Evolutionary conservation across 108 stramenopile genomes (phyloP), one percentile per base, ranked within the genome.

Genomic region (Stephanodiscus minutulus): DNA sequence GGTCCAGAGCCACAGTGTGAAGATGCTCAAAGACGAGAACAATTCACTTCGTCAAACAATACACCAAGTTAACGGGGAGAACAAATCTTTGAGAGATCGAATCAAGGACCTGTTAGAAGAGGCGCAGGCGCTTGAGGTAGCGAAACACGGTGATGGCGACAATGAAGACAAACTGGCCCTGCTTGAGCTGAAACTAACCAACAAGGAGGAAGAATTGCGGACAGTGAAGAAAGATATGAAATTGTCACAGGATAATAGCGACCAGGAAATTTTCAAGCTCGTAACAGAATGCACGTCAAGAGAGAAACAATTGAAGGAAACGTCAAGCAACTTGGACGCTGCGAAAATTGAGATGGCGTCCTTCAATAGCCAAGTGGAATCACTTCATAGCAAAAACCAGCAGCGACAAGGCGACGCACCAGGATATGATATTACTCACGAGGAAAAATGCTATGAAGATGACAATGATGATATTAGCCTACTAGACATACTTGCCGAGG

Each of bases 191-290:
- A 66, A 84, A 77, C 64, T 86, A 11, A n/a, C 70, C 31, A 55
- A 52, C 28, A 76, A 81, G 41, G 77, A 83, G 53, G 33, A 77
- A 33, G 73, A 84, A 24, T 36, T 82, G 6, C 33, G 61, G 44
- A 55, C 66, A 43, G 33, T 61, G 20, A 61, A 35, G 39, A 33
- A 52, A 17, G 83, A 86, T 31, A 70, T 83, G 54, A 50, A 80
- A 20, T 20, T 47, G 29, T 68, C 64, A 22, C 46, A 83, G 48
- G 55, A 66, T 46, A 55, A 58, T 39, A 88, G 76, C 56, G 74
- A 86, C 7, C 39, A 73, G 22, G 68, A 83, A 17, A 61, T 86
- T 21, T 21, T 60, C 10, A 61, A 74, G 49, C 73, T 87, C 18
- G 54, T 69, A 24, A 44, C 72, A 18, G 65, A 78, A 41, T n/a